phyloP scores from a whole-genome alignment of 768 basidiomycete species.

The Calocera cornea region DNA sequence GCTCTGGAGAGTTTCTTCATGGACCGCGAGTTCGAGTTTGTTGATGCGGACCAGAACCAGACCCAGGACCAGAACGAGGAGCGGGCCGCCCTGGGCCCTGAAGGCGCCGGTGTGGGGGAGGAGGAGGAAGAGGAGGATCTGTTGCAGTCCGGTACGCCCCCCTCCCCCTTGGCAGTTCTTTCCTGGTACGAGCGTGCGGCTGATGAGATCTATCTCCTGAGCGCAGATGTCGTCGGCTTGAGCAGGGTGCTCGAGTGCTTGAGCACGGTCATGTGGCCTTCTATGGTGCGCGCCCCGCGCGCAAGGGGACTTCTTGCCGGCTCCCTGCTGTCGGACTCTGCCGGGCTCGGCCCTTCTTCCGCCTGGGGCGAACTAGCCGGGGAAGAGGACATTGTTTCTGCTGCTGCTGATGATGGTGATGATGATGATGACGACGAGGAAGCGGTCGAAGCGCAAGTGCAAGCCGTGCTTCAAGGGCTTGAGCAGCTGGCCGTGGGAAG shows the following conservation, averaged over 20 bases:
- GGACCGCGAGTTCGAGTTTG: neutral
- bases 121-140: conserved; percentile 36
- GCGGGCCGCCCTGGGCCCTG: too few species aligned
- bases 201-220: conserved; percentile 31
- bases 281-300: conserved; percentile 39
- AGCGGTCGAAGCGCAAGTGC: neutral
- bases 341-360: neutral
- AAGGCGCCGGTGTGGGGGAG: too few species aligned
- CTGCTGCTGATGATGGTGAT: neutral
- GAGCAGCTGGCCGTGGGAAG: neutral
- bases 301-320: neutral
- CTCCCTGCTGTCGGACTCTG: neutral
- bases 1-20: neutral
- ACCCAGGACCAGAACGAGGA: neutral
- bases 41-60: neutral
- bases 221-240: conserved; percentile 28
- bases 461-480: conserved; percentile 6
- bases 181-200: too few species aligned
- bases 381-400: conserved; percentile 29
- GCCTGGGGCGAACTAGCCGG: conserved; percentile 22
- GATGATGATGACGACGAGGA: conserved; percentile 28
- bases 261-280: conserved; percentile 82
- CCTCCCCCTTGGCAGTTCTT: conserved; percentile 58
- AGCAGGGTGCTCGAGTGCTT: conserved; percentile 64
- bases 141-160: conserved; percentile 50